A percentile compares a stretch with the other conserved stretches of the same genome.
These are phyloP conservation scores for Trichophyton verrucosum DNA, from an alignment of 2,329 filamentous ascomycete species.

Conservation along the genomic window DNA sequence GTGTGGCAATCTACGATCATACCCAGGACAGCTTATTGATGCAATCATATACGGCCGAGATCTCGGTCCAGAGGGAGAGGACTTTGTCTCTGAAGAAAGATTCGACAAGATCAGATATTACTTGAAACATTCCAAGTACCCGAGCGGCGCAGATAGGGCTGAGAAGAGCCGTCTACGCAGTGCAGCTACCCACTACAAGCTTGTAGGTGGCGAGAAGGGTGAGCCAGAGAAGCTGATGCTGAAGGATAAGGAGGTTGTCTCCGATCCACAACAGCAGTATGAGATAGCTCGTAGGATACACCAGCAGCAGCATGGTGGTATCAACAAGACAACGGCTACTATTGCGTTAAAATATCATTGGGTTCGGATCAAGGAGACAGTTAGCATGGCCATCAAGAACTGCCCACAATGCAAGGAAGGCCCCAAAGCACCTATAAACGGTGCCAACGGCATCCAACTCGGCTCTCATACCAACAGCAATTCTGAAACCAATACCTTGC, in stretches of 20 bases:
- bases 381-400: slow-evolving; percentile 84
- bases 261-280: slow-evolving; percentile 78
- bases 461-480: slow-evolving; percentile 3
- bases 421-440: slow-evolving; percentile 41
- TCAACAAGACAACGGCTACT: slow-evolving; percentile 93
- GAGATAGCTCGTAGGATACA: slow-evolving; percentile 75
- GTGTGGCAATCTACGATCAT: slow-evolving; percentile 56
- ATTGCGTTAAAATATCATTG: slow-evolving; percentile 94
- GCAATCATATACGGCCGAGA: slow-evolving; percentile 66
- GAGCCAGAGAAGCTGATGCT: slow-evolving; percentile 70
- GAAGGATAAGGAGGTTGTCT: slow-evolving; percentile 94
- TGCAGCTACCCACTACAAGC: slow-evolving; percentile 89
- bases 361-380: slow-evolving; percentile 96
- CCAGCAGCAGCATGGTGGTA: slow-evolving; percentile 66
- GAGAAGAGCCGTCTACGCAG: slow-evolving; percentile 91
- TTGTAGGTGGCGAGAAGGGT: slow-evolving; percentile 42
- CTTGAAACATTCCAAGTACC: slow-evolving; percentile 87
- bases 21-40: slow-evolving; percentile 57
- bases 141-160: slow-evolving; percentile 79
- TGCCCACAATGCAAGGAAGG: slow-evolving; percentile 80
- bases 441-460: neutral
- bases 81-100: slow-evolving; percentile 83
- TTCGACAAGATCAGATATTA: slow-evolving; percentile 99
- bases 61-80: slow-evolving; percentile 53
- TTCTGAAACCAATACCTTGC: slow-evolving; percentile 9